phyloP scores from a whole-genome alignment of 805 yeast genomes.

The Millerozyma miso region DNA sequence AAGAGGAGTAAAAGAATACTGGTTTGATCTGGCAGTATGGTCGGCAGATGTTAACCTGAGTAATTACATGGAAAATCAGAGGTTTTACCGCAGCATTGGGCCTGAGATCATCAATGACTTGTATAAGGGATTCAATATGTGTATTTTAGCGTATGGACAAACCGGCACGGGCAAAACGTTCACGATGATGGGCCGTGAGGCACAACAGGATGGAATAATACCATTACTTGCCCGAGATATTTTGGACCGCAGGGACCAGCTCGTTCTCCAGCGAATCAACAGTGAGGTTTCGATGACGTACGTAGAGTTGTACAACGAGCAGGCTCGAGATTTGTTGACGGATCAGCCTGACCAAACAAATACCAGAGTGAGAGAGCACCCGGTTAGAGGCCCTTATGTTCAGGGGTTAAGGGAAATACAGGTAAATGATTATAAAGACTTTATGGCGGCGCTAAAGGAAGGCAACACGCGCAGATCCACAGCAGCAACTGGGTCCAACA shows the following conservation, averaged over 20 bases:
- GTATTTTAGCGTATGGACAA: conserved; percentile 41
- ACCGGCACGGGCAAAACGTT: conserved; percentile 41
- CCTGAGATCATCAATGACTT: conserved; percentile 51
- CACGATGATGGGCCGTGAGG: conserved; percentile 40
- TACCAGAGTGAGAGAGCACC: conserved; percentile 62
- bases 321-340: conserved; percentile 53
- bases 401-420: conserved; percentile 56
- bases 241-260: conserved; percentile 37
- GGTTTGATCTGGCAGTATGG: conserved; percentile 49
- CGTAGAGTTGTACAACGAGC: conserved; percentile 76
- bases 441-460: conserved; percentile 38
- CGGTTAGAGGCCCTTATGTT: conserved; percentile 65
- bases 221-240: conserved; percentile 49
- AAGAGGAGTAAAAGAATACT: conserved; percentile 30
- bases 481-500: conserved; percentile 72
- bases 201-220: conserved; percentile 32
- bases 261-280: conserved; percentile 34
- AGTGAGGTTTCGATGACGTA: conserved; percentile 50
- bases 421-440: conserved; percentile 48
- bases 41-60: conserved; percentile 34
- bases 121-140: conserved; percentile 39
- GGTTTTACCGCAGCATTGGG: conserved; percentile 54
- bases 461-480: conserved; percentile 62
- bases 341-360: conserved; percentile 9
- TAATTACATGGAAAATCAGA: conserved; percentile 43